Base-by-base conservation (phyloP, 805 yeast species). In the Middelhovenomyces tepae region DNA sequence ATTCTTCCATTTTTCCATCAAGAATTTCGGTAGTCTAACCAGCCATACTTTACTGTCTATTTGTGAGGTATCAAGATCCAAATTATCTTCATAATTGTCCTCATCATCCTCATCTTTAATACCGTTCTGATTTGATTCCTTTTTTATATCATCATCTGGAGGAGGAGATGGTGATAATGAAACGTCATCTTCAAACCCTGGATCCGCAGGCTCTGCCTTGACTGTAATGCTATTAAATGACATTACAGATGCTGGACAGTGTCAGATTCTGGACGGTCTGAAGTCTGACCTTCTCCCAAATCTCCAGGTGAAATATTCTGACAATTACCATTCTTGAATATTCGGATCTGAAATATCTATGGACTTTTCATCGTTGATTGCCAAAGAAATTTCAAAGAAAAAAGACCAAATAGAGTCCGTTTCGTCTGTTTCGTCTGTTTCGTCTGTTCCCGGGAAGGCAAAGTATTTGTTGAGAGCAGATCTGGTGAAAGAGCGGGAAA, bases 21-120 rank as follows among this genome's bases (percentile, higher is more conserved):
- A 62, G 50, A 85, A 85, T 50, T 83, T 75, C 1, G 98, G 97
- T 50, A 91, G 62, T 46, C 91, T 73, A 16, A 91, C 94, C 15
- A 91, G 64, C 98, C 97, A 91, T 26, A 91, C 78, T 45, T 85
- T 85, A 48, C 80, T 78, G 30, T 60, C 65, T 10, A 78, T 73
- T 19, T 65, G 62, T 1, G 65, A 41, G 32, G 86, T 57, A 51
- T 86, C 83, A 56, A 91, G 64, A 54, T 91, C 93, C 19, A 87
- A 66, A 9, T 83, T 68, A 57, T 80, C 94, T 47, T 79, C 67
- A 36, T 56, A 58, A 16, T 49, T 45, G 50, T 40, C 77, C 62
- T 43, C 72, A 38, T 36, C 56, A 22, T 42, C 56, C 19, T 48
- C 56, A 21, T 39, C 49, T 24, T 43, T 51, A 16, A 41, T 43